phyloP scores from a whole-genome alignment of 2,329 filamentous ascomycete species.

The Aspergillus niger region DNA sequence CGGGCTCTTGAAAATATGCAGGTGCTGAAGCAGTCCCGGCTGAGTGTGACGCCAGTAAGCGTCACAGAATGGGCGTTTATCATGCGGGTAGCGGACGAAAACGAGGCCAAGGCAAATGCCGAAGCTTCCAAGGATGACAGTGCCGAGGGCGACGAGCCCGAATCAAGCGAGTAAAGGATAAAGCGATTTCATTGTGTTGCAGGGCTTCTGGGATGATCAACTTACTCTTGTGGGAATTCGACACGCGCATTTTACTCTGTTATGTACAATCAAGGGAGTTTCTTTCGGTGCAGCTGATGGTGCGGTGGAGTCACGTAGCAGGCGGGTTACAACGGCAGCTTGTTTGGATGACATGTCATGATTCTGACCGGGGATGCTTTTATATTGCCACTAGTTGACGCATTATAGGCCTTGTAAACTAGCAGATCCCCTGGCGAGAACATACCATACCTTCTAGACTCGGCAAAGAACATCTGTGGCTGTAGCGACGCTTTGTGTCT shows the following conservation, averaged over 20 bases:
- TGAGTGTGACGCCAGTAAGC: conserved; percentile 69
- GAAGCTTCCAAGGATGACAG: conserved; percentile 11
- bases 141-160: conserved; percentile 12
- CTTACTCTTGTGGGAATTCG: conserved; percentile 9
- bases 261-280: conserved; percentile 23
- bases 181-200: conserved; percentile 1
- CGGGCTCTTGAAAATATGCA: conserved; percentile 74
- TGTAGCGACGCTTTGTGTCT: too few relatives aligned
- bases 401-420: too few relatives aligned
- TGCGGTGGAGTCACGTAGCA: background rate
- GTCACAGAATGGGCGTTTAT: conserved; percentile 53
- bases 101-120: conserved; percentile 16
- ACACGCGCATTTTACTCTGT: conserved; percentile 11
- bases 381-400: too few relatives aligned
- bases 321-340: too few relatives aligned
- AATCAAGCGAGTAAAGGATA: conserved; percentile 18
- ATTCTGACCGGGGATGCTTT: too few relatives aligned
- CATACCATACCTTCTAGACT: too few relatives aligned
- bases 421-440: too few relatives aligned
- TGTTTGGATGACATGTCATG: too few relatives aligned
- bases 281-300: background rate
- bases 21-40: conserved; percentile 74
- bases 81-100: conserved; percentile 43
- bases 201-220: conserved; percentile 4
- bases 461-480: too few relatives aligned